phyloP scores from a whole-genome alignment of 176 grass and related monocot species.

The Typha latifolia region DNA sequence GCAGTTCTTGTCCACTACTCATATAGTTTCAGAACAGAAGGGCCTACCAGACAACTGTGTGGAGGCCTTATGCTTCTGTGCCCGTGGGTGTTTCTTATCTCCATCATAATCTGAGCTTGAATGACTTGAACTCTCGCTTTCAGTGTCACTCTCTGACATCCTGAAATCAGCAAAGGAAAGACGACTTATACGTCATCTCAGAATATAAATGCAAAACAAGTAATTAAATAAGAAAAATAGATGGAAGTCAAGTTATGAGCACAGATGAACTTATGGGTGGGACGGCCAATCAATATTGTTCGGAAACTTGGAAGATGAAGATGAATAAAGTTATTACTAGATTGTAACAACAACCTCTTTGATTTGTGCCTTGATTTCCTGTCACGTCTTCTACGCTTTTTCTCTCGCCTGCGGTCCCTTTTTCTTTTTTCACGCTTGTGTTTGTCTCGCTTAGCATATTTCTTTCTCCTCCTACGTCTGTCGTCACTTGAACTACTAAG shows the following conservation, averaged over 20 bases:
- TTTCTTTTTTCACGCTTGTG: constrained; percentile 64
- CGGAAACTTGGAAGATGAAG: no score
- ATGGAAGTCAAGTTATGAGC: no score
- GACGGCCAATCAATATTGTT: no score
- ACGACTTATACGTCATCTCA: not conserved
- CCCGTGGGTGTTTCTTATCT: constrained; percentile 34
- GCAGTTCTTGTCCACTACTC: not conserved
- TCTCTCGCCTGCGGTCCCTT: constrained; percentile 63
- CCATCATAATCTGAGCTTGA: constrained; percentile 45
- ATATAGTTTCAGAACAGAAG: not conserved
- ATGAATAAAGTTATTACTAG: no score
- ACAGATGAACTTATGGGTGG: no score
- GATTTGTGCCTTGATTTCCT: constrained; percentile 67
- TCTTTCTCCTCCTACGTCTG: constrained; percentile 50
- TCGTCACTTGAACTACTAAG: constrained; percentile 93
- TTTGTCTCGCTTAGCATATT: constrained; percentile 55
- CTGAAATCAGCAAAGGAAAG: constrained; percentile 33
- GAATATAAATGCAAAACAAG: no score
- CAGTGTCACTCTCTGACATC: constrained; percentile 33
- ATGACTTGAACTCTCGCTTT: constrained; percentile 39
- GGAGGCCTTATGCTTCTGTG: constrained; percentile 43
- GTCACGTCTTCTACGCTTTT: constrained; percentile 60
- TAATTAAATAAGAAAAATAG: no score
- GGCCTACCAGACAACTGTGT: constrained; percentile 67
- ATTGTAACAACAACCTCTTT: constrained; percentile 34